Evolutionary conservation across 2,329 filamentous ascomycete species (phyloP).

Genomic region (Neofusicoccum ribis): DNA sequence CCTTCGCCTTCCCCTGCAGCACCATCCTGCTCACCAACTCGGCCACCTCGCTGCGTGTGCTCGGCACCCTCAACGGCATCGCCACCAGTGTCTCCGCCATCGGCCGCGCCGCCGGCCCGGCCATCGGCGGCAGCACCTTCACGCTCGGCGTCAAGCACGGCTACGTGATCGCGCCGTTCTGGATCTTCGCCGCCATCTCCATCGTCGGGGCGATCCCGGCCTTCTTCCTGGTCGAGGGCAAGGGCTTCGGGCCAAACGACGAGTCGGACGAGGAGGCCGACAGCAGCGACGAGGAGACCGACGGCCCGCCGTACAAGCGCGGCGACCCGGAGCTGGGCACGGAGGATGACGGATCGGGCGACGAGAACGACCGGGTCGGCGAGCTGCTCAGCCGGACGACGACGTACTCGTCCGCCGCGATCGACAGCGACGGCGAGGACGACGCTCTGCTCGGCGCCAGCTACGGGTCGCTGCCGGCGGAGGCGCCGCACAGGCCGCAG

Average conservation of each 20-base stretch:
- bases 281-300: conserved; percentile 32
- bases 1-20: conserved; percentile 84
- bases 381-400: conserved; percentile 34
- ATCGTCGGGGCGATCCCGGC: conserved; percentile 68
- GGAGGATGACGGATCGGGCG: background rate
- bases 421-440: conserved; percentile 29
- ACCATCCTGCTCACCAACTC: conserved; percentile 92
- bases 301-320: conserved; percentile 3
- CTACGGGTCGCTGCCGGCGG: background rate
- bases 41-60: conserved; percentile 69
- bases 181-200: conserved; percentile 67
- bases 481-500: conserved; percentile 20
- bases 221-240: conserved; percentile 72
- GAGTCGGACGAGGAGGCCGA: conserved; percentile 35
- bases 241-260: conserved; percentile 59
- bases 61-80: conserved; percentile 89
- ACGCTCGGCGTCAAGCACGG: conserved; percentile 73
- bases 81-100: conserved; percentile 81
- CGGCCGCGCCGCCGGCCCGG: conserved; percentile 77
- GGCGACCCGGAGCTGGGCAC: background rate
- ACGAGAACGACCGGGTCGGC: conserved; percentile 15
- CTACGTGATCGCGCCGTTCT: conserved; percentile 80
- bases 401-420: conserved; percentile 30
- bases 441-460: conserved; percentile 13
- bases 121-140: conserved; percentile 70